Evolutionary conservation across 2,329 filamentous ascomycete genomes (phyloP).

Genomic region (Epichloe festucae): DNA sequence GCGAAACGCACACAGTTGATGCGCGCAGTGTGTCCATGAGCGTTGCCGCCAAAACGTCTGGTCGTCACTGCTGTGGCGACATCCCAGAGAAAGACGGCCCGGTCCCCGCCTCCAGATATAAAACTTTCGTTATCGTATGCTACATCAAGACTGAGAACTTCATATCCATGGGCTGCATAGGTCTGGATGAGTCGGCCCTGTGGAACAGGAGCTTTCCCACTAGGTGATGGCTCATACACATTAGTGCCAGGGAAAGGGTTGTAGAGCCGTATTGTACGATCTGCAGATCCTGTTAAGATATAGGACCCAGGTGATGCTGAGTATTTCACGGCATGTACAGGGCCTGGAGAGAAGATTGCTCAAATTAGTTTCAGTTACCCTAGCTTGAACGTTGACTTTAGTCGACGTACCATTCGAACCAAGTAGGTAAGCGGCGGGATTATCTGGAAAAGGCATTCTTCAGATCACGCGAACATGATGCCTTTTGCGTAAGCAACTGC

Average conservation of each 20-base stretch:
- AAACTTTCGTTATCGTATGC: conserved; percentile 70
- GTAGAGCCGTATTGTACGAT: conserved; percentile 76
- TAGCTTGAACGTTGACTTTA: not conserved
- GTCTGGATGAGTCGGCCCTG: conserved; percentile 63
- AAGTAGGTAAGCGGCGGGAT: conserved; percentile 40
- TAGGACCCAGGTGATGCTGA: conserved; percentile 62
- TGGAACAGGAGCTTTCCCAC: conserved; percentile 20
- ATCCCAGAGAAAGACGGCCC: conserved; percentile 88
- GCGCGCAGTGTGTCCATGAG: conserved; percentile 52
- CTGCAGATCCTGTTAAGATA: conserved; percentile 73
- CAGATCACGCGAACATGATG: not conserved
- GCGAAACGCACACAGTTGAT: conserved; percentile 72
- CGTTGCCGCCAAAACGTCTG: conserved; percentile 54
- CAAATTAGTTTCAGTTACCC: not conserved
- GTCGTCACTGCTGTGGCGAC: conserved; percentile 68
- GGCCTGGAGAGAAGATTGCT: conserved; percentile 31
- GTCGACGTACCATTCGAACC: conserved; percentile 41
- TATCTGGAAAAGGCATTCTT: conserved; percentile 32
- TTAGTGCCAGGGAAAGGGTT: conserved; percentile 50
- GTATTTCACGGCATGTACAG: conserved; percentile 60
- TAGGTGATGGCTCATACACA: conserved; percentile 16
- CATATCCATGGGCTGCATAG: conserved; percentile 84
- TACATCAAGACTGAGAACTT: conserved; percentile 71
- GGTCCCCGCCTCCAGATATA: conserved; percentile 78
- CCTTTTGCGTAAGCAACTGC: not conserved